Base-by-base conservation (phyloP, 148 eudicot genomes). In the Heliosperma pusillum region DNA sequence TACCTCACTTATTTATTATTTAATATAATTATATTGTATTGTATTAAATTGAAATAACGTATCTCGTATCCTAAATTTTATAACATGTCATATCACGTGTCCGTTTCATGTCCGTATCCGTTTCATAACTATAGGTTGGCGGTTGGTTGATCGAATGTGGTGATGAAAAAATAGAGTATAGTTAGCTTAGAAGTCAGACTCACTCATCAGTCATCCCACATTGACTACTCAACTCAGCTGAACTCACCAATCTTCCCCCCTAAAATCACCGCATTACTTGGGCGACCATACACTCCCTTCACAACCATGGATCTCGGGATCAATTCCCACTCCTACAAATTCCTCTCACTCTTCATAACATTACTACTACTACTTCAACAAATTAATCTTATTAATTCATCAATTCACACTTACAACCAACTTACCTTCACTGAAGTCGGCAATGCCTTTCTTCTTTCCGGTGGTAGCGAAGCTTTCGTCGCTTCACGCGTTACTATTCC, bases 401-500 rank as follows among this genome's bases (percentile, higher is more conserved):
- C 98, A 9, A 59, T 95, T 47, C 98, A 95, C 87, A 81, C 74
- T 80, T 95, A 95, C 86, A 40, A 76, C 70, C 83, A 79, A 50
- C 92, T 88, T 75, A 61, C 77, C 2, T 85, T 95, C 87, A 75
- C 83, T 73, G 98, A 95, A 69, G 98, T 92, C 57, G 98, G 98
- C 40, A 92, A 85, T 78, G 87, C 97, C 10, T 82, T 62, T 79
- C 93, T 95, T 4, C 82, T 92, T 73, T 84, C 98, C 79, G 98
- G 93, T 78, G 96, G 98, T 47, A 95, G 96, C 73, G 98, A 95
- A 82, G 97, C 93, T 70, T 44, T 95, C 80, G 80, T 70, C 62
- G 87, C 92, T 9, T 80, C 89, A 76, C 84, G 84, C 22, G 47
- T 70, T 64, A 44, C 81, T n/a, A 7, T 80, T 52, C 60, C 85